Base-by-base conservation (phyloP, 2,329 filamentous ascomycete species). In the Sporothrix pseudoabietina region DNA sequence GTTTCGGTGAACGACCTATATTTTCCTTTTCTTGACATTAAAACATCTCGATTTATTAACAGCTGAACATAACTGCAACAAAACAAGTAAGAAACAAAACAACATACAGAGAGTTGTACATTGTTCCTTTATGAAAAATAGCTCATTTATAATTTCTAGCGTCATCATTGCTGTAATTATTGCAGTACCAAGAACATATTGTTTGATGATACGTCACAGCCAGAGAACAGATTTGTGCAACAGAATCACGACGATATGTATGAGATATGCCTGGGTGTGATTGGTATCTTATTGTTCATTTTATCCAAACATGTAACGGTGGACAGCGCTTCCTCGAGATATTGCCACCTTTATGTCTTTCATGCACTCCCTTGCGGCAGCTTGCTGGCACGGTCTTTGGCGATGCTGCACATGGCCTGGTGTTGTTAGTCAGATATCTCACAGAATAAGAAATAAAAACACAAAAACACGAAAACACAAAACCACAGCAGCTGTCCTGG, bases 401-500 rank as follows among this genome's bases (percentile, higher is more conserved):
- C 94, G 79, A 98, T 98, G 78, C 94, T 92, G 79, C 93, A 94
- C 93, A 98, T 97, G 55, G 94, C 94, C 91, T 94, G 59, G 22
- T n/a, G 35, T 32, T 39, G 71, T 78, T 73, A 79, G 77, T 73
- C n/a, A 32, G 4, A 7, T 2, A 10, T 57, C 54, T 30, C 14
- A 26, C 22, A 57, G 22, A 26, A 10, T 22, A 22, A 30, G 69
- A 47, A 3, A 3, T 1, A 63, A 32, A 52, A 41, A 14, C 68
- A 55, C 35, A 71, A 26, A 26, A 26, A 10, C 54, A 22, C n/a
- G 12, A 69, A 47, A 3, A 3, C 0, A 63, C 0, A 63, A 32
- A 52, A 41, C 12, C 68, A 55, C 35, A 71, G 71, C 68, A 57
- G 2, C 22, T 16, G 0, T 10, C 32, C n/a, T 14, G 32, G 41